These are phyloP conservation scores for Xanthoceras sorbifolium DNA, from an alignment of 345 rosid genomes.

Conservation along the genomic window DNA sequence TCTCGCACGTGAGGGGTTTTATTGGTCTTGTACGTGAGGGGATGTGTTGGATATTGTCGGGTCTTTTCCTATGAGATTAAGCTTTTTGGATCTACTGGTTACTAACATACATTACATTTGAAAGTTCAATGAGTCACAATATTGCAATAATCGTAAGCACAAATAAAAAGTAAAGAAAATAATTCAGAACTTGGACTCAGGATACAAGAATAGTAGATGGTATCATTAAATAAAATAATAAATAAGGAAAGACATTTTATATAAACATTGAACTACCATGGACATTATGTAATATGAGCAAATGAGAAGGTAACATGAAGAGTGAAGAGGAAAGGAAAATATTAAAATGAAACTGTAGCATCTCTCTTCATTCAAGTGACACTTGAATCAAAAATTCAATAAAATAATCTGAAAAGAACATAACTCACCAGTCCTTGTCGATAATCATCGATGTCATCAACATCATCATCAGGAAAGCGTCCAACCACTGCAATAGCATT, in stretches of 20 bases:
- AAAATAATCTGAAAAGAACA: not conserved
- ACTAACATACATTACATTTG: not conserved
- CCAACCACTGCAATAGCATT: slow-evolving; percentile 61
- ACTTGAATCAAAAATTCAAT: not conserved
- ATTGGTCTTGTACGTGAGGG: too few species aligned
- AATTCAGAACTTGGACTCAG: not conserved
- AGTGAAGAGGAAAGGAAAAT: not conserved
- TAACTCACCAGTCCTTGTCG: slow-evolving; percentile 53
- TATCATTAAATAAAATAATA: not conserved
- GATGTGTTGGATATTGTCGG: too few species aligned
- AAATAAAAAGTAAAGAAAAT: not conserved
- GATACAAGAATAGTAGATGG: not conserved
- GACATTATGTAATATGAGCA: not conserved
- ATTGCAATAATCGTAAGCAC: not conserved
- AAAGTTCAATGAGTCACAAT: not conserved
- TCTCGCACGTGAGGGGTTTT: too few species aligned
- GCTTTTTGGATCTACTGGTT: too few species aligned
- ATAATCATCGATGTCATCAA: slow-evolving; percentile 47
- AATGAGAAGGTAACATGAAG: not conserved
- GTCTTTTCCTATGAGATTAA: too few species aligned
- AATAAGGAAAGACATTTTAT: not conserved
- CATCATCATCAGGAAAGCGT: slow-evolving; percentile 61
- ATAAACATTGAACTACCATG: too few species aligned
- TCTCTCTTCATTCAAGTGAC: not conserved
- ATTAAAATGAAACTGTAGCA: not conserved